Conservation (phyloP, 2,329 filamentous ascomycete species). For the Aspergillus intermedius region DNA sequence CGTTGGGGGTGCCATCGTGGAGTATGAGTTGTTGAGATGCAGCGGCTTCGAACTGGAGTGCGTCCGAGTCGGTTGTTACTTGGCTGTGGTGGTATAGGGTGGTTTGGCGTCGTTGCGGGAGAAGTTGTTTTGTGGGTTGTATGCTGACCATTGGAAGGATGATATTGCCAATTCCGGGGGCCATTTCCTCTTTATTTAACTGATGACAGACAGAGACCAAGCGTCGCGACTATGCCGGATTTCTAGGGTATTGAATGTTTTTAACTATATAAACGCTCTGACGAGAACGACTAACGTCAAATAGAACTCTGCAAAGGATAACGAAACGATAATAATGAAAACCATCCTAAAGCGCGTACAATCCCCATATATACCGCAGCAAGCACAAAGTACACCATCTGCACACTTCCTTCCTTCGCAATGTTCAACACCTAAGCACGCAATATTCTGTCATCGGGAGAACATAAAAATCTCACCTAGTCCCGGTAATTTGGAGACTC, state of each 20-base stretch:
- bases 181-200: background rate
- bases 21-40: conserved; percentile 26
- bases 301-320: background rate
- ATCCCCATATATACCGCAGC: background rate
- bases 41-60: conserved; percentile 29
- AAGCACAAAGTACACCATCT: background rate
- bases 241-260: background rate
- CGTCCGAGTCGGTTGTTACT: conserved; percentile 27
- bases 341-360: background rate
- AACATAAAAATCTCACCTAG: background rate
- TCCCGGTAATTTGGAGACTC: background rate
- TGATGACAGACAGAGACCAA: background rate
- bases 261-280: background rate
- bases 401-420: background rate
- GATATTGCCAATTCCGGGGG: background rate
- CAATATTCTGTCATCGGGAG: conserved; percentile 13
- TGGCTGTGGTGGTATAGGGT: conserved; percentile 25
- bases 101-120: background rate
- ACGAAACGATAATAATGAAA: background rate
- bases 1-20: conserved; percentile 1
- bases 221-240: background rate
- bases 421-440: conserved; percentile 10
- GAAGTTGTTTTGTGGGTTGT: background rate
- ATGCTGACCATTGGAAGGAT: background rate
- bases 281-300: background rate